phyloP scores from a whole-genome alignment of 257 asterid species.

The Nicotiana attenuata region DNA sequence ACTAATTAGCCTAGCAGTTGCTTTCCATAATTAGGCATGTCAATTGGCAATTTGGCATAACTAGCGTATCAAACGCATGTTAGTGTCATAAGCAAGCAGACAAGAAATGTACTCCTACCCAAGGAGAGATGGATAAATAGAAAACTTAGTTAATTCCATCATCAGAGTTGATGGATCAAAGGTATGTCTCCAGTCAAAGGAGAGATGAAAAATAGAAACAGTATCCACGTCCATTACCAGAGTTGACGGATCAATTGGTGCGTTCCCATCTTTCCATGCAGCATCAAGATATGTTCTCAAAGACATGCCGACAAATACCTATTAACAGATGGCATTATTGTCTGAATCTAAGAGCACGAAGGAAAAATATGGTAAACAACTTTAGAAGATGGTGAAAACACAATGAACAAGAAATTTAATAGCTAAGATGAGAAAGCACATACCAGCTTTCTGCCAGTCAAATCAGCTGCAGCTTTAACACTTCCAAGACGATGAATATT shows the following conservation, averaged over 20 bases:
- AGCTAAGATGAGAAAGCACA: slow-evolving; percentile 18
- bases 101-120: neutral
- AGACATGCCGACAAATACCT: slow-evolving; percentile 99
- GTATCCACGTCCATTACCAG: slow-evolving; percentile 47
- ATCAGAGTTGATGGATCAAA: no score
- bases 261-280: slow-evolving; percentile 98
- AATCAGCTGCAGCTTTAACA: slow-evolving; percentile 98
- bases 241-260: slow-evolving; percentile 97
- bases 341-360: neutral
- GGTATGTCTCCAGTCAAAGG: neutral
- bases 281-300: slow-evolving; percentile 98
- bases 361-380: neutral
- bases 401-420: neutral
- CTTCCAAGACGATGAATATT: slow-evolving; percentile 98
- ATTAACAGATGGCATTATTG: slow-evolving; percentile 13
- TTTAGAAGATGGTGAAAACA: neutral
- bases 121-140: no score
- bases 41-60: neutral
- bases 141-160: no score
- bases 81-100: neutral
- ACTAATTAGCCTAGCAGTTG: neutral
- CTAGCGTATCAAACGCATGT: neutral
- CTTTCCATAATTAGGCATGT: neutral
- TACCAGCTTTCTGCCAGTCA: slow-evolving; percentile 96
- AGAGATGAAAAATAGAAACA: neutral